A percentile compares a stretch with the other conserved stretches of the same genome.
Evolutionary conservation across 495 filamentous ascomycete species (phyloP).

Genomic region (Mytilinidion resinicola): DNA sequence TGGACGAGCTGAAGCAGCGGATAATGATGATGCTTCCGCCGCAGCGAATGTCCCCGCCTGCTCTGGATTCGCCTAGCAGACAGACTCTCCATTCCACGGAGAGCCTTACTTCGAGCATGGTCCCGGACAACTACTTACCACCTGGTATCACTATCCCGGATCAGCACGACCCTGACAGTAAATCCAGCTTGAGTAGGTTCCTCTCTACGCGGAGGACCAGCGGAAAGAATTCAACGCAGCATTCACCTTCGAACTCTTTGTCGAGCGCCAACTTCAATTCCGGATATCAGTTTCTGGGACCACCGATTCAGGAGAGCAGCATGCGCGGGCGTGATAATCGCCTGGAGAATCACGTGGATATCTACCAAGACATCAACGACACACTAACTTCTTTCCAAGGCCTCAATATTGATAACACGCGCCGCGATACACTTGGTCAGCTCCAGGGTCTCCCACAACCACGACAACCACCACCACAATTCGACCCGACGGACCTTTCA

Average conservation of each 20-base stretch:
- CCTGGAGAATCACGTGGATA: conserved; percentile 2
- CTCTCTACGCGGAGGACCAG: conserved; percentile 1
- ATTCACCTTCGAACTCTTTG: neutral
- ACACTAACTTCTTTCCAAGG: conserved; percentile 23
- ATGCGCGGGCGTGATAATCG: conserved; percentile 3
- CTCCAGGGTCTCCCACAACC: neutral
- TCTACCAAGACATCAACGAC: conserved; percentile 28
- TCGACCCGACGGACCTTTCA: neutral
- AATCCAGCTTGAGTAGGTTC: conserved; percentile 17
- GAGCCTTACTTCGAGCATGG: conserved; percentile 3
- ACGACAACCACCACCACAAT: neutral
- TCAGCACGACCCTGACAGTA: conserved; percentile 2
- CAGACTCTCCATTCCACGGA: conserved; percentile 11
- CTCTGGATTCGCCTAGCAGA: neutral
- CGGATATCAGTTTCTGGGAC: conserved; percentile 1
- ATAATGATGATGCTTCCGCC: conserved; percentile 25
- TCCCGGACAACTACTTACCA: conserved; percentile 14
- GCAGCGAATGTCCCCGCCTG: conserved; percentile 4
- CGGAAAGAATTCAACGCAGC: conserved; percentile 1
- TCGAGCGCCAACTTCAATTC: conserved; percentile 3
- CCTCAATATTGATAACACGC: conserved; percentile 3
- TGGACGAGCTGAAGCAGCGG: conserved; percentile 38
- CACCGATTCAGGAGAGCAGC: conserved; percentile 8
- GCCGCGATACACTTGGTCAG: conserved; percentile 1
- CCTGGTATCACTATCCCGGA: conserved; percentile 16